phyloP scores from a whole-genome alignment of 495 filamentous ascomycete species.

The Antarctomyces pellizariae region DNA sequence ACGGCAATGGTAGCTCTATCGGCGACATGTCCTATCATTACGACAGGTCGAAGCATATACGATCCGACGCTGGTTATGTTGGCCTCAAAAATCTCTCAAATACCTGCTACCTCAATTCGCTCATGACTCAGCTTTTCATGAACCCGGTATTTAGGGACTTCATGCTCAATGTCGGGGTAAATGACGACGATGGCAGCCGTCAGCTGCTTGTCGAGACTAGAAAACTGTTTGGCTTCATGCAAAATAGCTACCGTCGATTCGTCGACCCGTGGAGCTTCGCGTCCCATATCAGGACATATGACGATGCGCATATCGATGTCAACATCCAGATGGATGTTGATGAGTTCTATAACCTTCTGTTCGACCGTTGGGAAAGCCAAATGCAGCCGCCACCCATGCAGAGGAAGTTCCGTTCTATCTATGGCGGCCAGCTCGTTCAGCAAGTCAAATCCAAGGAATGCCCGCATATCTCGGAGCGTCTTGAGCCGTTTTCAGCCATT shows the following conservation, averaged over 20 bases:
- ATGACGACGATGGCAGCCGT: conserved; percentile 33
- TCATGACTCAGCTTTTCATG: conserved; percentile 94
- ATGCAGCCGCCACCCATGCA: conserved; percentile 43
- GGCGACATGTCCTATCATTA: conserved; percentile 25
- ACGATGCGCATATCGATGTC: conserved; percentile 66
- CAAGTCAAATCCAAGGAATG: conserved; percentile 94
- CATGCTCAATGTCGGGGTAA: conserved; percentile 37
- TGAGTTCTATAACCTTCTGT: conserved; percentile 85
- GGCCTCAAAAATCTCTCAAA: conserved; percentile 80
- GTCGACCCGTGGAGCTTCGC: conserved; percentile 56
- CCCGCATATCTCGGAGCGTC: conserved; percentile 68
- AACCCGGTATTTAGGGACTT: conserved; percentile 73
- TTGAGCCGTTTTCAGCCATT: conserved; percentile 85
- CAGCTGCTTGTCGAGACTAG: conserved; percentile 54
- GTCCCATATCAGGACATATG: conserved; percentile 54
- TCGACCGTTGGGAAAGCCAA: conserved; percentile 78
- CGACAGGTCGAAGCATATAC: conserved; percentile 42
- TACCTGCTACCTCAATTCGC: conserved; percentile 92
- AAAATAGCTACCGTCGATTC: conserved; percentile 47
- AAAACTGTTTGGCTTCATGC: conserved; percentile 64
- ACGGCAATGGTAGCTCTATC: conserved; percentile 8
- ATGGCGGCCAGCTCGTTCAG: conserved; percentile 76
- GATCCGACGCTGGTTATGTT: conserved; percentile 54
- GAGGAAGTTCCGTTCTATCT: conserved; percentile 60
- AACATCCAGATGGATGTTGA: conserved; percentile 93